Percentiles rank a stretch among this genome's conserved stretches.
These are phyloP conservation scores for Spathaspora arborariae DNA, from an alignment of 805 yeast species.

Conservation along the genomic window DNA sequence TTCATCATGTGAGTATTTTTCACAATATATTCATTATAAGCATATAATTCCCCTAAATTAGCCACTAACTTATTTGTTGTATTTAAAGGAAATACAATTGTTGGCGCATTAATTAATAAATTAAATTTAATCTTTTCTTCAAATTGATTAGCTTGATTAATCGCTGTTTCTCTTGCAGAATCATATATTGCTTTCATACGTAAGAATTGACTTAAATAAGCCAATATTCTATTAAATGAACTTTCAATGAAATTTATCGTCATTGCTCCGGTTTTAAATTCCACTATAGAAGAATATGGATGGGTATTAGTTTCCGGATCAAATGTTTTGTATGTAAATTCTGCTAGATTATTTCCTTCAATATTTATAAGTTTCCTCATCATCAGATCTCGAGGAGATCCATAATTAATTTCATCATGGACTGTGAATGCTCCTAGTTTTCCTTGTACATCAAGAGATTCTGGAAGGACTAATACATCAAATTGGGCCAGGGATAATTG, in stretches of 20 bases:
- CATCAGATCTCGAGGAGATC: slow-evolving; percentile 54
- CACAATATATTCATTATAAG: slow-evolving; percentile 56
- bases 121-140: slow-evolving; percentile 66
- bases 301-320: slow-evolving; percentile 47
- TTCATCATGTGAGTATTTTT: slow-evolving; percentile 33
- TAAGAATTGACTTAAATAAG: slow-evolving; percentile 69
- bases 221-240: slow-evolving; percentile 64
- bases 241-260: slow-evolving; percentile 77
- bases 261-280: slow-evolving; percentile 71
- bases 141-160: slow-evolving; percentile 70
- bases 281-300: slow-evolving; percentile 53
- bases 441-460: slow-evolving; percentile 67
- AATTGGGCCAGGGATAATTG: slow-evolving; percentile 71
- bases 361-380: slow-evolving; percentile 69
- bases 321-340: slow-evolving; percentile 78
- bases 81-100: slow-evolving; percentile 65
- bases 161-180: slow-evolving; percentile 81
- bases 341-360: slow-evolving; percentile 78
- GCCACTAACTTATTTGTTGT: slow-evolving; percentile 15
- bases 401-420: slow-evolving; percentile 71
- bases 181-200: slow-evolving; percentile 90
- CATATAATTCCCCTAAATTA: slow-evolving; percentile 72
- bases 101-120: slow-evolving; percentile 74
- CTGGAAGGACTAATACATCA: slow-evolving; percentile 64
- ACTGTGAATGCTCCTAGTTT: slow-evolving; percentile 75